Evolutionary conservation across 2,329 filamentous ascomycete species (phyloP), one percentile per base, ranked within the genome.

Genomic region (Phymatotrichopsis omnivora): DNA sequence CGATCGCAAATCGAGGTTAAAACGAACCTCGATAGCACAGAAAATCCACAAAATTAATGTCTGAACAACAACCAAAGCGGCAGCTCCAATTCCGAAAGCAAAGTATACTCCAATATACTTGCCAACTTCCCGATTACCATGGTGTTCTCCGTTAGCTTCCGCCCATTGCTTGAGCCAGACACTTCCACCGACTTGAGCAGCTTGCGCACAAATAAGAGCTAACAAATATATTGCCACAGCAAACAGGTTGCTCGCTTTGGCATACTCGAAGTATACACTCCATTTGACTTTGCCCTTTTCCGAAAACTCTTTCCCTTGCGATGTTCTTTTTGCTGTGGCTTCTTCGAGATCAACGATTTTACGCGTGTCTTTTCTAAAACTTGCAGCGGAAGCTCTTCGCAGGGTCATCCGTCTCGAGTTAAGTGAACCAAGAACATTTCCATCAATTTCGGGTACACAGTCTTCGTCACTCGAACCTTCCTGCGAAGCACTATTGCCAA

Each of bases 231-330:
- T 70, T 12, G 65, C 64, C 7, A 98, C 91, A 10, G 91, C 93
- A 45, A 75, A 68, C 12, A 95, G 65, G 62, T 96, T 95, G 69
- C 85, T 95, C 48, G 85, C 85, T 66, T 85, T 94, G 45, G 91
- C 93, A 60, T 98, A 98, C 65, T 95, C 87, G 14, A 72, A 70
- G 61, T 98, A 98, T 22, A 98, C 89, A 54, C 79, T 75, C 87
- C 91, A 96, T 65, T 95, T 96, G 57, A 98, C 91, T 63, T 96
- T 95, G 60, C 91, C 91, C 66, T 98, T 86, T 63, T 98, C 86
- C 2, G 77, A 74, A 56, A 82, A 81, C 63, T 98, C 91, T 65
- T 94, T 93, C 45, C 72, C 73, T 64, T 95, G 87, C 61, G 80
- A 85, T 33, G 82, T 86, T 66, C 85, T 89, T 59, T 80, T 69